Evolutionary conservation across 179 eudicot species (phyloP).

Genomic region (Dionaea muscipula): DNA sequence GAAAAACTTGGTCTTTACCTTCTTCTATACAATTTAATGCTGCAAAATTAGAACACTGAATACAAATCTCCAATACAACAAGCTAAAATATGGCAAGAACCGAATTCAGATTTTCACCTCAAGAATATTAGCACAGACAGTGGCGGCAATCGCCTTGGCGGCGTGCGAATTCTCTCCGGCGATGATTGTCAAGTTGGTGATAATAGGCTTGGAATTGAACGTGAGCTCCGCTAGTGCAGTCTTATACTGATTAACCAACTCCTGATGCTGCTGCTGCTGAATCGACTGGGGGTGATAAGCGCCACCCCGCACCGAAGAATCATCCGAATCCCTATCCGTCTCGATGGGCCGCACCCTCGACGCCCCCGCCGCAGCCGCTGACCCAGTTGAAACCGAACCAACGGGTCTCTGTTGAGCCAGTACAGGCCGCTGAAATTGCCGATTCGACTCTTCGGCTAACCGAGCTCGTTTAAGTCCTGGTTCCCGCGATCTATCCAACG

Average conservation of each 20-base stretch:
- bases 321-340: conserved; percentile 36
- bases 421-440: no score
- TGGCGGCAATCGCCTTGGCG: conserved; percentile 66
- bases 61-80: conserved; percentile 6
- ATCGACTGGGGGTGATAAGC: conserved; percentile 22
- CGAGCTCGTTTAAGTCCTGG: conserved; percentile 55
- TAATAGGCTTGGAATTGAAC: conserved; percentile 89
- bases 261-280: conserved; percentile 46
- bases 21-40: conserved; percentile 3
- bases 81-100: conserved; percentile 5
- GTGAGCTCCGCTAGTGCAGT: conserved; percentile 80
- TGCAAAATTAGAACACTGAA: conserved; percentile 15
- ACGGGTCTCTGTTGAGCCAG: no score
- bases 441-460: conserved; percentile 29
- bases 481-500: conserved; percentile 57
- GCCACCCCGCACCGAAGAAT: conserved; percentile 33
- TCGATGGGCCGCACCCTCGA: conserved; percentile 23
- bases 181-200: conserved; percentile 83
- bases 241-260: conserved; percentile 73
- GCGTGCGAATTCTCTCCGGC: conserved; percentile 86
- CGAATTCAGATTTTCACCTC: conserved; percentile 55
- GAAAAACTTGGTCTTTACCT: no score
- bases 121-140: conserved; percentile 62
- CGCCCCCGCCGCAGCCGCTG: conserved; percentile 9
- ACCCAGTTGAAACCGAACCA: conserved; percentile 14